Percentiles rank a stretch among this genome's conserved stretches.
These are phyloP conservation scores for Phytophthora cajani DNA, from an alignment of 352 stramenopile genomes.

Conservation along the genomic window DNA sequence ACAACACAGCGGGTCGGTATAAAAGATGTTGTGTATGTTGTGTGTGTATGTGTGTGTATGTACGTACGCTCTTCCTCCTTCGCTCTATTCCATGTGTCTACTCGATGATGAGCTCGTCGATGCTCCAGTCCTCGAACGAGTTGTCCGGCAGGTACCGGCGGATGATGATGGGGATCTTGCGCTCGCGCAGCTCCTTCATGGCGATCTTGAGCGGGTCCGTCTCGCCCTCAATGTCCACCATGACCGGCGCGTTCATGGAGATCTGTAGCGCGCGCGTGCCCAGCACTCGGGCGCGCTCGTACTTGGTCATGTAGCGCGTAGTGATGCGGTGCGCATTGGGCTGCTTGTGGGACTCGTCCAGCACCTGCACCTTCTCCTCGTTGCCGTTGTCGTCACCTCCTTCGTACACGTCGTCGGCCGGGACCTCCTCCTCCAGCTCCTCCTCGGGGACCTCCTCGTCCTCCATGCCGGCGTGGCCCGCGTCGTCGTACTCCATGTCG, in stretches of 20 bases:
- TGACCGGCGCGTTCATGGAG: conserved; percentile 97
- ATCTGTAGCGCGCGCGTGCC: conserved; percentile 99
- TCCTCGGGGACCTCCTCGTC: conserved; percentile 86
- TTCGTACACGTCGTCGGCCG: conserved; percentile 78
- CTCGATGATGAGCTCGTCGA: conserved; percentile 99
- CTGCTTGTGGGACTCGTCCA: conserved; percentile 88
- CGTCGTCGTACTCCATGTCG: conserved; percentile 89
- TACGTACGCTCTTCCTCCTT: not conserved
- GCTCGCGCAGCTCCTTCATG: conserved; percentile 98
- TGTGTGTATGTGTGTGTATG: not conserved
- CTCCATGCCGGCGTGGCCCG: conserved; percentile 77
- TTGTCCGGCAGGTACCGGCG: conserved; percentile 98
- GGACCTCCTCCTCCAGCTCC: conserved; percentile 70
- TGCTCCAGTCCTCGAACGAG: conserved; percentile 99
- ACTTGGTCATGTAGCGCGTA: conserved; percentile 99
- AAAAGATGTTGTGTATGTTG: conserved; percentile 17
- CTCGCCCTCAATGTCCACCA: conserved; percentile 97
- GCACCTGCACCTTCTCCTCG: conserved; percentile 79
- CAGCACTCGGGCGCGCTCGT: conserved; percentile 97
- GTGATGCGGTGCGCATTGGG: conserved; percentile 94
- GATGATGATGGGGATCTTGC: conserved; percentile 99
- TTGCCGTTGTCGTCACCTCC: conserved; percentile 55
- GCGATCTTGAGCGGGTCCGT: conserved; percentile 99
- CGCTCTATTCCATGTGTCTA: conserved; percentile 57
- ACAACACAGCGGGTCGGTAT: conserved; percentile 2